These are phyloP conservation scores for Hygrocybe coccinea DNA, from an alignment of 768 basidiomycete species.

Conservation along the genomic window DNA sequence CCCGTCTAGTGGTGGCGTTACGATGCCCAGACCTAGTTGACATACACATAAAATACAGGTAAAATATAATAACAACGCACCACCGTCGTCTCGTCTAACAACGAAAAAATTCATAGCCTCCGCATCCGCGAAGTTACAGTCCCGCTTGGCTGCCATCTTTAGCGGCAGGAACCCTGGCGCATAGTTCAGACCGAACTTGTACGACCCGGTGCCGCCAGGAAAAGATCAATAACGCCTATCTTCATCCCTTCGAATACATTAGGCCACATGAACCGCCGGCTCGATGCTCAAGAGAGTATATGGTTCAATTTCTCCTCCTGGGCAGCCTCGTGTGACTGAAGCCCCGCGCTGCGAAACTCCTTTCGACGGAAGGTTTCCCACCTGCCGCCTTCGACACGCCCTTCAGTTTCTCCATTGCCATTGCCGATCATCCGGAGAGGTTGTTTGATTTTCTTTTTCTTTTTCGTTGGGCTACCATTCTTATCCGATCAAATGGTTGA, in stretches of 20 bases:
- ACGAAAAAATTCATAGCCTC: conserved; percentile 82
- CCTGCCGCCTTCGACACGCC: too few species aligned
- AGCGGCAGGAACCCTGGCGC: conserved; percentile 60
- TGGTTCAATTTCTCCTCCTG: conserved; percentile 72
- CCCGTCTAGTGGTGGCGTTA: conserved; percentile 82
- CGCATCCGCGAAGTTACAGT: conserved; percentile 67
- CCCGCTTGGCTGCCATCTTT: conserved; percentile 55
- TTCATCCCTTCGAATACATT: conserved; percentile 88
- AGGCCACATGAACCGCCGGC: conserved; percentile 71
- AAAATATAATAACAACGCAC: too few species aligned
- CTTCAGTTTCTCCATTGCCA: too few species aligned
- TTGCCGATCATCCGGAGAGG: too few species aligned
- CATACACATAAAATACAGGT: too few species aligned
- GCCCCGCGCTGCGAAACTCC: too few species aligned
- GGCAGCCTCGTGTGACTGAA: too few species aligned
- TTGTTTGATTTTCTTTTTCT: too few species aligned
- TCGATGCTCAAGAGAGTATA: conserved; percentile 67
- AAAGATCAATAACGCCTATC: conserved; percentile 21
- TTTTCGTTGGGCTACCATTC: too few species aligned
- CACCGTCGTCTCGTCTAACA: conserved; percentile 54
- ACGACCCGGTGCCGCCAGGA: conserved; percentile 48
- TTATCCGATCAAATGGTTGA: too few species aligned
- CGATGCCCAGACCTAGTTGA: conserved; percentile 61
- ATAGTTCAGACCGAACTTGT: conserved; percentile 72
- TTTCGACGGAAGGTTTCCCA: too few species aligned